Evolutionary conservation across 805 yeast species (phyloP).

Genomic region (Hanseniaspora osmophila): DNA sequence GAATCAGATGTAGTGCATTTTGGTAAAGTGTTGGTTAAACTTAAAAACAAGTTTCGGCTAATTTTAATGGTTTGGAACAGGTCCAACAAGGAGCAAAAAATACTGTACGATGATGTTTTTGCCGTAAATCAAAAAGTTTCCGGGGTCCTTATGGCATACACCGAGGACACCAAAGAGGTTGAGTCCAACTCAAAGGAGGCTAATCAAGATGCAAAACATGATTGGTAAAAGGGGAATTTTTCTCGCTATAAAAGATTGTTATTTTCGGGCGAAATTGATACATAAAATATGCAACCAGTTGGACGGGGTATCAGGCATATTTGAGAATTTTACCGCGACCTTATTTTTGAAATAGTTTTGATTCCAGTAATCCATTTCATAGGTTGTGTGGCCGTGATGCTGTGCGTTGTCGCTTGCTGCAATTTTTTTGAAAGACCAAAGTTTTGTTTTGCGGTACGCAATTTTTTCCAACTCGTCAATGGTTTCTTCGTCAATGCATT

Average conservation of each 20-base stretch:
- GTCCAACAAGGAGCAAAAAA: conserved; percentile 12
- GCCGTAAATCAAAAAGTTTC: conserved; percentile 8
- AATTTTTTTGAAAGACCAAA: conserved; percentile 33
- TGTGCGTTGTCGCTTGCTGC: conserved; percentile 19
- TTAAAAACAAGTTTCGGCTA: conserved; percentile 48
- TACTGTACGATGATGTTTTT: conserved; percentile 16
- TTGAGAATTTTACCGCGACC: conserved; percentile 23
- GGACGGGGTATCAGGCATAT: conserved; percentile 11
- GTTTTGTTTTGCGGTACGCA: conserved; percentile 13
- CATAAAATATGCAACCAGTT: conserved; percentile 18
- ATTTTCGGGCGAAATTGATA: conserved; percentile 13
- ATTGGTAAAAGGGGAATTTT: conserved; percentile 10
- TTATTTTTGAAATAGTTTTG: conserved; percentile 33
- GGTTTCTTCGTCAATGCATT: conserved; percentile 15
- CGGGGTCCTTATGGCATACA: conserved; percentile 16
- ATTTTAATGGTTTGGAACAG: conserved; percentile 25
- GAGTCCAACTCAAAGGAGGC: conserved; percentile 8
- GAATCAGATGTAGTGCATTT: conserved; percentile 41
- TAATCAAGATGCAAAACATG: conserved; percentile 14
- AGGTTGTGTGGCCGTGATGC: conserved; percentile 35
- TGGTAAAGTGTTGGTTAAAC: conserved; percentile 37
- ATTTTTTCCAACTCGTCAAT: conserved; percentile 11
- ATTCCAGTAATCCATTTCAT: conserved; percentile 45
- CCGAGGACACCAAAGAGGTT: conserved; percentile 2
- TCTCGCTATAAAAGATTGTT: not conserved